phyloP scores from a whole-genome alignment of 768 basidiomycete species.

The Tremella yokohamensis region DNA sequence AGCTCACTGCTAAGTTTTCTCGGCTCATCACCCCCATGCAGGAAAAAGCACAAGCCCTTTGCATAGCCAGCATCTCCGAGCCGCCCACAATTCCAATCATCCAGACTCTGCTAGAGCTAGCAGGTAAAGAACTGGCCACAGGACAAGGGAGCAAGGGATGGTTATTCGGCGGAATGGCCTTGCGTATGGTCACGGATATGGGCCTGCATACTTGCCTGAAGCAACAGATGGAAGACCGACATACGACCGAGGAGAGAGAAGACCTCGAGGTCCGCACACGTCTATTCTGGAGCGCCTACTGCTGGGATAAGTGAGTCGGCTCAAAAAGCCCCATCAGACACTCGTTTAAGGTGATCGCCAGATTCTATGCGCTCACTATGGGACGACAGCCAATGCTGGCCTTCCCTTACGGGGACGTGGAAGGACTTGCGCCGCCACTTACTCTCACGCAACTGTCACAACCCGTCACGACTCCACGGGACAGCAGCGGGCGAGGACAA shows the following conservation, averaged over 20 bases:
- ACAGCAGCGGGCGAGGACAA: too few relatives aligned
- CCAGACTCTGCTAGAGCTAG: conserved; percentile 12
- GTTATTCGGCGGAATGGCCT: conserved; percentile 14
- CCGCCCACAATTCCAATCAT: conserved; percentile 5
- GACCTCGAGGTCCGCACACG: conserved; percentile 2
- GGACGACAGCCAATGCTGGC: conserved; percentile 12
- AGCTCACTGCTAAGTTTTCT: background rate
- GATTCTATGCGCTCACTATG: conserved; percentile 11
- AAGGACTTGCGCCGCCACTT: background rate
- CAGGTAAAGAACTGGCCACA: conserved; percentile 4
- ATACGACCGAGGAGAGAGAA: background rate
- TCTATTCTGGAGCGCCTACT: conserved; percentile 11
- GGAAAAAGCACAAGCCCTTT: conserved; percentile 10
- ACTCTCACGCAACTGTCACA: background rate
- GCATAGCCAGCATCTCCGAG: background rate
- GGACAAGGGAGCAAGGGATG: conserved; percentile 7
- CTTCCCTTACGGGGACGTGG: background rate
- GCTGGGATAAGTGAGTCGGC: conserved; percentile 14
- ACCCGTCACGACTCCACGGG: too few relatives aligned
- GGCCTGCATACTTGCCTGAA: background rate
- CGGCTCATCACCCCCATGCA: background rate
- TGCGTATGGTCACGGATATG: conserved; percentile 12
- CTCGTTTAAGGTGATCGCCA: conserved; percentile 2
- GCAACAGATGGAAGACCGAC: background rate
- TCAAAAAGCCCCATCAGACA: too few relatives aligned